phyloP scores from a whole-genome alignment of 768 basidiomycete genomes.

The Hemileccinum impolitum region DNA sequence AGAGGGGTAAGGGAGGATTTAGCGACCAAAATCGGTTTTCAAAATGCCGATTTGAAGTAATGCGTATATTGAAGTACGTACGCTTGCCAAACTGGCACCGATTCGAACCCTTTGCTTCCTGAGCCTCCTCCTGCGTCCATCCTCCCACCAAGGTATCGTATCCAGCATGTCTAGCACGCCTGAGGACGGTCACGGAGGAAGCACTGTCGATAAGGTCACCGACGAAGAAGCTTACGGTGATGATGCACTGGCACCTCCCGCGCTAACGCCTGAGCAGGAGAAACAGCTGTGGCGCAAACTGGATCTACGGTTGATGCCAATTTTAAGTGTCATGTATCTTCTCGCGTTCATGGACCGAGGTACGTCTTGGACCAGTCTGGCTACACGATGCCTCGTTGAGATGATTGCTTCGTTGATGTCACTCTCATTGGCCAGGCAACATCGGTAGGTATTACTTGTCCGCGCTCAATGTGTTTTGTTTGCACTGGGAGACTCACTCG shows the following conservation, averaged over 20 bases:
- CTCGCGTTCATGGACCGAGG: slow-evolving; percentile 65
- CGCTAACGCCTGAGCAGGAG: slow-evolving; percentile 39
- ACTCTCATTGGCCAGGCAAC: slow-evolving; percentile 39
- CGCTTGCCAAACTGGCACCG: no score
- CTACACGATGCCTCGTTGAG: not conserved
- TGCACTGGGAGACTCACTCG: not conserved
- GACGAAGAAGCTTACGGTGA: not conserved
- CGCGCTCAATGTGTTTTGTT: not conserved
- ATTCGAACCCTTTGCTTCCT: no score
- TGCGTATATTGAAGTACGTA: no score
- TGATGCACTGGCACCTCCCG: not conserved
- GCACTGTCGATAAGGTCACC: no score
- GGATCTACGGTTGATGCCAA: slow-evolving; percentile 54
- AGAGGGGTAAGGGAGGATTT: no score
- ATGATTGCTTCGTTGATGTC: not conserved
- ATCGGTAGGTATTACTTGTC: slow-evolving; percentile 42
- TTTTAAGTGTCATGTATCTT: slow-evolving; percentile 56
- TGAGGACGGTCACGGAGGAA: no score
- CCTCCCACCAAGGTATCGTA: no score
- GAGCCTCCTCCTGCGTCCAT: no score
- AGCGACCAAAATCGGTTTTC: no score
- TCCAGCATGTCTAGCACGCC: no score
- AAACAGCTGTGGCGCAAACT: slow-evolving; percentile 53
- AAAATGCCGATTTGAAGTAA: no score
- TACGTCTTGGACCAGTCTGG: slow-evolving; percentile 16